Base-by-base conservation (phyloP, 2,329 filamentous ascomycete genomes). In the Colletotrichum endophyticum region DNA sequence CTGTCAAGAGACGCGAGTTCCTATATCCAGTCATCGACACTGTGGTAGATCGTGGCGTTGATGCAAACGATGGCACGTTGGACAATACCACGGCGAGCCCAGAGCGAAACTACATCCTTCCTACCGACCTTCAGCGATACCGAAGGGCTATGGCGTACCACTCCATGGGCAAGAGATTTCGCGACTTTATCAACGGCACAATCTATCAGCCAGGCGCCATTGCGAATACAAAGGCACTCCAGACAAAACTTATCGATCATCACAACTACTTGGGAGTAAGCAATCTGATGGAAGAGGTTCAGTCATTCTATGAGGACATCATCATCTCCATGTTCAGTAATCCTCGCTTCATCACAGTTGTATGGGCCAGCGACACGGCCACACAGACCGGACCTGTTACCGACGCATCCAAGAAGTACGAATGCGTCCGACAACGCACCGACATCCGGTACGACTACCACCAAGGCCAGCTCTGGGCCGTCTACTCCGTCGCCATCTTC, bases 161-260 rank as follows among this genome's bases (percentile, higher is more conserved):
- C 70, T 77, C 82, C 16, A 79, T 85, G 32, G 84, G 82, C 3
- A 56, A 32, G 16, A 79, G 81, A 34, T 63, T 85, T 16, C 83
- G 84, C 30, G 22, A 73, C 9, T 81, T 82, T 32, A 16, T 85
- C 27, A 79, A 82, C 66, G 84, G 84, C 25, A 83, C 81, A 27
- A 78, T 85, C 66, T 73, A 79, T n/a, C 66, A 79, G 11, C 77
- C 80, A 12, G 72, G 81, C 53, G 71, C 78, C 16, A 79, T 82
- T 28, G 80, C 77, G 19, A 79, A 79, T 68, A 83, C 83, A 1
- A 81, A 84, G 25, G 82, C 85, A 13, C 81, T 85, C 8, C 85
- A 85, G 72, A 88, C 87, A 4, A 82, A 83, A 28, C 80, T 89
- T 6, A 80, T 88, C n/a, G 81, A 84, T 72, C 81, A 72, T 49